Percentiles rank a stretch among this genome's conserved stretches.
These are phyloP conservation scores for Camellia granthamiana DNA, from an alignment of 148 eudicot genomes.

Conservation along the genomic window DNA sequence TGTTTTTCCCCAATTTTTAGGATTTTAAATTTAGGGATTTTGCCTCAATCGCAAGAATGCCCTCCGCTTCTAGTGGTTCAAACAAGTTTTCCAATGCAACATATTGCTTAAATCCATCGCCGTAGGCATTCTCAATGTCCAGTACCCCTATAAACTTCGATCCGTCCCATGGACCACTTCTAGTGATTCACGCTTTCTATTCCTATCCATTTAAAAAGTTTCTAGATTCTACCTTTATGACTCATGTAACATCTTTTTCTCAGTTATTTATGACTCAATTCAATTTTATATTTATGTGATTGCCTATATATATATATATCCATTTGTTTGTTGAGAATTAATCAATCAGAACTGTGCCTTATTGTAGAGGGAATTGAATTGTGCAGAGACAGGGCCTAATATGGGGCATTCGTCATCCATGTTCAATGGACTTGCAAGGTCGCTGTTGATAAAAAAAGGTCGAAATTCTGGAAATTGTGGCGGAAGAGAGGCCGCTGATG, in stretches of 20 bases:
- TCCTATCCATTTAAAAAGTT: not conserved
- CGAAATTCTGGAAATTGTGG: constrained; percentile 47
- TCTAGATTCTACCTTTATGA: constrained; percentile 10
- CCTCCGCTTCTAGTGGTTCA: too few relatives aligned
- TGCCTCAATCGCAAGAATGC: too few relatives aligned
- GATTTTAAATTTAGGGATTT: too few relatives aligned
- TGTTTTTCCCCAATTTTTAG: too few relatives aligned
- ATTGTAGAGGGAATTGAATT: constrained; percentile 14
- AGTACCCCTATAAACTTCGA: too few relatives aligned
- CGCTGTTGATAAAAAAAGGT: constrained; percentile 49
- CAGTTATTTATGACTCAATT: not conserved
- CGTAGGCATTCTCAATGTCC: too few relatives aligned
- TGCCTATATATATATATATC: not conserved
- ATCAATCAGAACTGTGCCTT: not conserved
- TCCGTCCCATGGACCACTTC: too few relatives aligned
- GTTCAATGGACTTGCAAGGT: constrained; percentile 80
- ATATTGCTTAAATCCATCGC: too few relatives aligned
- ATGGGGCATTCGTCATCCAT: constrained; percentile 88
- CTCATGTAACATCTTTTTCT: constrained; percentile 2
- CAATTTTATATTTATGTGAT: constrained; percentile 1
- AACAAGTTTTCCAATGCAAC: too few relatives aligned
- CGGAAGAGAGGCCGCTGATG: constrained; percentile 63
- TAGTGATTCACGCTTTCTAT: not conserved
- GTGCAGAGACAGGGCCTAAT: constrained; percentile 21
- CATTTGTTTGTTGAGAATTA: not conserved